These are phyloP conservation scores for Vitis riparia DNA, from an alignment of 164 flowering plant genomes.

Conservation along the genomic window DNA sequence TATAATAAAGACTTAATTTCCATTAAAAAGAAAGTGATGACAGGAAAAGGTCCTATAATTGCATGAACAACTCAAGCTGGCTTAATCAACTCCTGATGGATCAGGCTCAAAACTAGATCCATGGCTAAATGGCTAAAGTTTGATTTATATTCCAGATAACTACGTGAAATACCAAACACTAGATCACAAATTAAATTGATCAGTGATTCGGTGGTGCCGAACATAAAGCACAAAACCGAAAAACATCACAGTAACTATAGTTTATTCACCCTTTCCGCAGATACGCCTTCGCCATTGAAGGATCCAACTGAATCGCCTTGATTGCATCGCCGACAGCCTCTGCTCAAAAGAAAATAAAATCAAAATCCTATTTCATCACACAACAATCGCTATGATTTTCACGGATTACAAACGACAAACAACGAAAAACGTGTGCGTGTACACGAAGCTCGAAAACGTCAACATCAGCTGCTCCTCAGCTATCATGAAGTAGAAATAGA, in stretches of 20 bases:
- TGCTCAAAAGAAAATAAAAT: conserved; percentile 23
- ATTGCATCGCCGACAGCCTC: conserved; percentile 86
- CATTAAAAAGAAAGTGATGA: too few relatives aligned
- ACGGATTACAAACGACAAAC: too few relatives aligned
- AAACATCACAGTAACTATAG: not conserved
- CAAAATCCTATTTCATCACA: not conserved
- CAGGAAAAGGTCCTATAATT: too few relatives aligned
- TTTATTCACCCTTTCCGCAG: conserved; percentile 67
- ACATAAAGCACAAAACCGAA: not conserved
- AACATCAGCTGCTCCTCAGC: not conserved
- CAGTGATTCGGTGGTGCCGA: not conserved
- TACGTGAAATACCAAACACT: not conserved
- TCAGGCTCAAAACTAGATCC: too few relatives aligned
- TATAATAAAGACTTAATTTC: too few relatives aligned
- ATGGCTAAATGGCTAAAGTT: too few relatives aligned
- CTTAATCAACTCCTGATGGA: too few relatives aligned
- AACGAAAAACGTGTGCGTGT: too few relatives aligned
- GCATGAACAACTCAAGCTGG: too few relatives aligned
- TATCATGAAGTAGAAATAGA: too few relatives aligned
- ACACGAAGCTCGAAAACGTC: not conserved
- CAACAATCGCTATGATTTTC: too few relatives aligned
- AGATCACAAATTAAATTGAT: not conserved
- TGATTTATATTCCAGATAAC: too few relatives aligned
- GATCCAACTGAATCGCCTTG: conserved; percentile 69
- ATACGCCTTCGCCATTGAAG: conserved; percentile 68